A percentile compares a stretch with the other conserved stretches of the same genome.
phyloP scores from a whole-genome alignment of 2,329 filamentous ascomycete genomes.

The Paraphoma chrysanthemicola region DNA sequence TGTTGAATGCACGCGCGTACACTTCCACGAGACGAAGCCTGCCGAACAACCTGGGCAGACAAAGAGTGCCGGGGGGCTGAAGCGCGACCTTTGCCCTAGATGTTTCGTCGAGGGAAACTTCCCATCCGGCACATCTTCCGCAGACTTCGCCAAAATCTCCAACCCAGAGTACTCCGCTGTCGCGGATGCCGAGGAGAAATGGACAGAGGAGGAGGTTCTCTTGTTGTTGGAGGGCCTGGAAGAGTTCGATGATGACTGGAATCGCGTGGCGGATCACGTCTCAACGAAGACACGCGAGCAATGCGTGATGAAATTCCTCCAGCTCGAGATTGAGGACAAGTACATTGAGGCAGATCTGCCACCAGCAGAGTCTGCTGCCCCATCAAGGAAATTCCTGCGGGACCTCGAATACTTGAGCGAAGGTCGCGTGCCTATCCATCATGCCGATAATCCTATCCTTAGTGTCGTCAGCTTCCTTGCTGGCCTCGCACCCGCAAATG shows the following conservation, averaged over 20 bases:
- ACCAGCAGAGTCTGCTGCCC: conserved; percentile 53
- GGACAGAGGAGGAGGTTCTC: conserved; percentile 91
- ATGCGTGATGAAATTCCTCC: conserved; percentile 94
- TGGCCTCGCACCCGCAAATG: conserved; percentile 85
- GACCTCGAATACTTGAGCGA: conserved; percentile 70
- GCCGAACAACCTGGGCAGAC: conserved; percentile 54
- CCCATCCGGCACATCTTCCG: conserved; percentile 77
- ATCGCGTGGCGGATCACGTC: conserved; percentile 89
- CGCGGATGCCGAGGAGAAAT: conserved; percentile 84
- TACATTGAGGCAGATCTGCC: conserved; percentile 84
- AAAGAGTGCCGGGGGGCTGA: conserved; percentile 66
- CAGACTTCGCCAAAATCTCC: conserved; percentile 87
- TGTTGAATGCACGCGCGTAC: conserved; percentile 80
- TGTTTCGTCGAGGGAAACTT: conserved; percentile 88
- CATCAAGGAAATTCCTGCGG: conserved; percentile 41
- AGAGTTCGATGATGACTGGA: conserved; percentile 95
- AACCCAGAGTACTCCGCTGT: conserved; percentile 81
- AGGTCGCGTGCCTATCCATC: conserved; percentile 86
- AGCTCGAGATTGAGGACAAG: conserved; percentile 96
- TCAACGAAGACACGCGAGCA: conserved; percentile 91
- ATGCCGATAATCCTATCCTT: conserved; percentile 94
- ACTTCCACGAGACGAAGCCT: conserved; percentile 74
- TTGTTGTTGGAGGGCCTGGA: conserved; percentile 89
- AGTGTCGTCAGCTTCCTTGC: conserved; percentile 95
- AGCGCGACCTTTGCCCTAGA: conserved; percentile 88